Conservation (phyloP, 225 moss, liverwort and hornwort genomes). For the Thuidium tamariscinum region DNA sequence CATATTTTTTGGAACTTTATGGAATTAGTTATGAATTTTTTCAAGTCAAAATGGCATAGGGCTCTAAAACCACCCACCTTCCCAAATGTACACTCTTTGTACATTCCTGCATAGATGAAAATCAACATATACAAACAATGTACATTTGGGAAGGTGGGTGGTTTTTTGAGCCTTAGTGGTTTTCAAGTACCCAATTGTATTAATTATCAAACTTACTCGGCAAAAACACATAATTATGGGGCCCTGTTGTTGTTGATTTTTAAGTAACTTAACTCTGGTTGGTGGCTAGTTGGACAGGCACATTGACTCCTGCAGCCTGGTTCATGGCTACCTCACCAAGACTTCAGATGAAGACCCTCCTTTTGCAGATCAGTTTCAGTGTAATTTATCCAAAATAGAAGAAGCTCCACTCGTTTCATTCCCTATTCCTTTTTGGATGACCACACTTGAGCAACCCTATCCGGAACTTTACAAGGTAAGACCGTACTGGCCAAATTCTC, state of each 20-base stretch:
- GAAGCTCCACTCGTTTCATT: conserved; percentile 35
- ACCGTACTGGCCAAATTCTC: background rate
- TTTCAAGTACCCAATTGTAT: too few relatives aligned
- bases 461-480: conserved; percentile 52
- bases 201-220: too few relatives aligned
- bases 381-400: conserved; percentile 8
- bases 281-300: conserved; percentile 67
- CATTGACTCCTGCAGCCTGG: conserved; percentile 57
- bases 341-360: background rate
- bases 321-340: conserved; percentile 42
- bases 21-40: too few relatives aligned
- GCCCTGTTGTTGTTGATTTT: background rate
- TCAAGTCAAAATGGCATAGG: too few relatives aligned
- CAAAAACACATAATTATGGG: too few relatives aligned
- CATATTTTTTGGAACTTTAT: too few relatives aligned
- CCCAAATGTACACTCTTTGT: too few relatives aligned
- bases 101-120: too few relatives aligned
- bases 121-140: too few relatives aligned
- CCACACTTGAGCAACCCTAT: conserved; percentile 38
- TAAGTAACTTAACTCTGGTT: background rate
- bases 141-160: too few relatives aligned
- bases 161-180: too few relatives aligned
- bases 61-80: too few relatives aligned
- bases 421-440: conserved; percentile 65
- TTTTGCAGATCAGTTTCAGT: conserved; percentile 21